phyloP scores from a whole-genome alignment of 768 basidiomycete genomes.

The Multifurca ochricompacta region DNA sequence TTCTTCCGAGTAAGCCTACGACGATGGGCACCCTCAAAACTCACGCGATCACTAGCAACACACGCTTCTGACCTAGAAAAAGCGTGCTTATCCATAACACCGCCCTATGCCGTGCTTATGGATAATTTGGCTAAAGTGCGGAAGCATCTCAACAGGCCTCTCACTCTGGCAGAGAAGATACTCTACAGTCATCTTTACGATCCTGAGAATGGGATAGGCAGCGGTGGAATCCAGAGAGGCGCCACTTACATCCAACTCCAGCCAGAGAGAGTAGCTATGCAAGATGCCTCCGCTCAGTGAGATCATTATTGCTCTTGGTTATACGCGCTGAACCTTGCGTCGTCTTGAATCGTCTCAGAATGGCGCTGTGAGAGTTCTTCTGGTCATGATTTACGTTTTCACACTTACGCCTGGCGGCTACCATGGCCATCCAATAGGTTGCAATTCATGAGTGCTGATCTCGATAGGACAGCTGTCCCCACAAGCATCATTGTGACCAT shows the following conservation, averaged over 20 bases:
- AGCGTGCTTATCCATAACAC: constrained; percentile 69
- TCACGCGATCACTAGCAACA: constrained; percentile 30
- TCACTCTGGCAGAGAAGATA: constrained; percentile 97
- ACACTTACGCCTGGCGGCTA: not conserved
- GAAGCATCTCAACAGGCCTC: constrained; percentile 58
- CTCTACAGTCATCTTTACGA: constrained; percentile 87
- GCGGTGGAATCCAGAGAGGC: constrained; percentile 62
- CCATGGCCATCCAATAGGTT: constrained; percentile 39
- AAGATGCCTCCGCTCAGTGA: constrained; percentile 87
- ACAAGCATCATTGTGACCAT: constrained; percentile 98
- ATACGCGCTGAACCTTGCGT: not conserved
- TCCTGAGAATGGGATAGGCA: constrained; percentile 60
- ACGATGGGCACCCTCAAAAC: not conserved
- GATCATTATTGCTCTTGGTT: constrained; percentile 26
- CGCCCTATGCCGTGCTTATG: constrained; percentile 70
- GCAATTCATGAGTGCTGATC: constrained; percentile 97
- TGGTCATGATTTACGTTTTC: constrained; percentile 23
- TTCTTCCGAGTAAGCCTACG: constrained; percentile 4
- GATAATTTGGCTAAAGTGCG: constrained; percentile 65
- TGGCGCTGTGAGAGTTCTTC: constrained; percentile 57
- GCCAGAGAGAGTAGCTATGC: constrained; percentile 96
- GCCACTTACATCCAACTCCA: constrained; percentile 83
- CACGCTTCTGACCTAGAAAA: constrained; percentile 39
- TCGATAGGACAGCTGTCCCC: constrained; percentile 75
- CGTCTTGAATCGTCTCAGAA: constrained; percentile 36